These are phyloP conservation scores for Chaetomiaceae sp. DNA, from an alignment of 2,329 filamentous ascomycete genomes.

Conservation along the genomic window DNA sequence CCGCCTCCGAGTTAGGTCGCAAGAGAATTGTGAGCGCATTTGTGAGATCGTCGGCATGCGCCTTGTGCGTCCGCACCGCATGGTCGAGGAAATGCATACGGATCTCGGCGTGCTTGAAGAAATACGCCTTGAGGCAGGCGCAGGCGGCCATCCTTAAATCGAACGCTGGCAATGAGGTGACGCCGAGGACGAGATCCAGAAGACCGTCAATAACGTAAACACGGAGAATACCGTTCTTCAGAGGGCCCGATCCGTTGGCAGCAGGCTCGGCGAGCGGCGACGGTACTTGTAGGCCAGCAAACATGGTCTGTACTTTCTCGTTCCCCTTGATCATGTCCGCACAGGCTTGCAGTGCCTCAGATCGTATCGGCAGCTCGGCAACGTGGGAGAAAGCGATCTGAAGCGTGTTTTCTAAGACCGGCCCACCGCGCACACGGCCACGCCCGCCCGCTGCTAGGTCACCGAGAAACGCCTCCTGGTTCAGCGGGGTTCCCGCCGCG, in stretches of 20 bases:
- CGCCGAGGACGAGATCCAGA: slow-evolving; percentile 70
- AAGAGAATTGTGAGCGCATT: slow-evolving; percentile 85
- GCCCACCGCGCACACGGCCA: slow-evolving; percentile 28
- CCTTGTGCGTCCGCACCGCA: slow-evolving; percentile 75
- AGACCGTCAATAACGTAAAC: slow-evolving; percentile 93
- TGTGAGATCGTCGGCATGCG: slow-evolving; percentile 71
- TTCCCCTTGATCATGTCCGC: slow-evolving; percentile 86
- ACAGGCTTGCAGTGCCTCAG: slow-evolving; percentile 79
- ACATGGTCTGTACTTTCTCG: slow-evolving; percentile 72
- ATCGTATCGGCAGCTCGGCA: slow-evolving; percentile 70
- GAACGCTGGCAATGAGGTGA: slow-evolving; percentile 61
- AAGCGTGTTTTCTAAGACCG: slow-evolving; percentile 70
- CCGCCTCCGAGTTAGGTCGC: slow-evolving; percentile 53
- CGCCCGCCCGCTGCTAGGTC: slow-evolving; percentile 34
- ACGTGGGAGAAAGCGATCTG: slow-evolving; percentile 72
- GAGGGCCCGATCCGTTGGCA: slow-evolving; percentile 35
- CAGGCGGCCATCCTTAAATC: slow-evolving; percentile 79
- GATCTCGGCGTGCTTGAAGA: slow-evolving; percentile 73
- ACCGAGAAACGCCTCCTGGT: slow-evolving; percentile 81
- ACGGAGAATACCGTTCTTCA: slow-evolving; percentile 47
- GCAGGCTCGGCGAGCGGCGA: slow-evolving; percentile 44
- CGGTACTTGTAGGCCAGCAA: slow-evolving; percentile 77
- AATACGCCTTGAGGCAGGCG: slow-evolving; percentile 89
- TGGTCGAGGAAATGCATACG: slow-evolving; percentile 62
- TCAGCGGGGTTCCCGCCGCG: slow-evolving; percentile 72